These are phyloP conservation scores for Aechmea fasciata DNA, from an alignment of 176 grass and related monocot species.

Conservation along the genomic window DNA sequence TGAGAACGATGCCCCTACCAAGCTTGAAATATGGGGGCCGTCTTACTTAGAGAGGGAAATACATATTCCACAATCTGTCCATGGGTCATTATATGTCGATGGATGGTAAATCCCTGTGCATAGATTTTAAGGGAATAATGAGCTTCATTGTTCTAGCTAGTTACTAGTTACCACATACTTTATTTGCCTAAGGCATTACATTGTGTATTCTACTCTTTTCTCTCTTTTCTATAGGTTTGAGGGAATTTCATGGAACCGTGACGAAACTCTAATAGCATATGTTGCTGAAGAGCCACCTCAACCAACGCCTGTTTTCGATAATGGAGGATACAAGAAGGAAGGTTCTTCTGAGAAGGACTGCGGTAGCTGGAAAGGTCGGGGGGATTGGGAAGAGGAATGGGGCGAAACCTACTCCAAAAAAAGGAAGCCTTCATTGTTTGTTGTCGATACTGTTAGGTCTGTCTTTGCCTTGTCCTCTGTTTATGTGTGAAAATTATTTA, in stretches of 20 bases:
- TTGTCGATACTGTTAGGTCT: conserved; percentile 58
- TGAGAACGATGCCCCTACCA: conserved; percentile 71
- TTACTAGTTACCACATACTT: background rate
- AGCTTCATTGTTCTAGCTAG: background rate
- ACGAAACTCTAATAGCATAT: conserved; percentile 75
- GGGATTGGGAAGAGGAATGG: conserved; percentile 84
- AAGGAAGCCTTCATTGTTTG: conserved; percentile 72
- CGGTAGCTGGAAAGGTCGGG: conserved; percentile 90
- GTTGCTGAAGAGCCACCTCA: conserved; percentile 76
- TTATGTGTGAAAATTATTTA: background rate
- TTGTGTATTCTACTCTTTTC: background rate
- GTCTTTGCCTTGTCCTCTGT: conserved; percentile 4
- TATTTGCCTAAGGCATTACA: background rate
- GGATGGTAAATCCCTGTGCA: conserved; percentile 43
- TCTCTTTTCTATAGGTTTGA: conserved; percentile 57
- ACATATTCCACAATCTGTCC: conserved; percentile 58
- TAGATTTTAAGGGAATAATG: background rate
- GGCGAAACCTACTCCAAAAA: conserved; percentile 92
- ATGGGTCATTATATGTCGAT: conserved; percentile 67
- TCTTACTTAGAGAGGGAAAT: conserved; percentile 76
- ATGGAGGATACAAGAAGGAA: conserved; percentile 63
- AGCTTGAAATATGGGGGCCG: conserved; percentile 67
- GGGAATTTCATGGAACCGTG: conserved; percentile 93
- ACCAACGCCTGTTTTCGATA: conserved; percentile 65
- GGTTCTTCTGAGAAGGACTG: conserved; percentile 56